Evolutionary conservation across 805 yeast species (phyloP).

Genomic region (Cyberlindnera maritima): DNA sequence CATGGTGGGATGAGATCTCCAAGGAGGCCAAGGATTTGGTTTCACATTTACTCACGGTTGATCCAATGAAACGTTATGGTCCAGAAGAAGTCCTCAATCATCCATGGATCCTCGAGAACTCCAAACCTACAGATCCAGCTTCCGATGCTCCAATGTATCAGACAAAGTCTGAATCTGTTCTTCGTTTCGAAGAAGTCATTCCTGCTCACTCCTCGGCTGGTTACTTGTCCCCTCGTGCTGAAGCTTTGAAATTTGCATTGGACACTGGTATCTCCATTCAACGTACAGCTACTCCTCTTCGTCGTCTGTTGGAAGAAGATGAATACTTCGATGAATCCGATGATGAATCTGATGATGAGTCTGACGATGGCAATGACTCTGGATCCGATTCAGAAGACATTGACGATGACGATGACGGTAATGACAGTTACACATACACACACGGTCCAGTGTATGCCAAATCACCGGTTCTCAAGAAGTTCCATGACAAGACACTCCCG

Average conservation of each 20-base stretch:
- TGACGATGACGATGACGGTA: slow-evolving; percentile 9
- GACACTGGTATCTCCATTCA: slow-evolving; percentile 85
- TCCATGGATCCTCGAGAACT: slow-evolving; percentile 66
- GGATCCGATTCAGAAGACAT: slow-evolving; percentile 4
- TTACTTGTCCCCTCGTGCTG: slow-evolving; percentile 67
- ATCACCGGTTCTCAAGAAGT: slow-evolving; percentile 23
- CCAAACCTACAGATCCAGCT: slow-evolving; percentile 41
- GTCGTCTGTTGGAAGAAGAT: slow-evolving; percentile 25
- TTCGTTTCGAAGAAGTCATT: slow-evolving; percentile 29
- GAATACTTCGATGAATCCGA: slow-evolving; percentile 28
- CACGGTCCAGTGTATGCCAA: slow-evolving; percentile 12
- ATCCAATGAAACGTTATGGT: slow-evolving; percentile 75
- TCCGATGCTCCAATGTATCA: slow-evolving; percentile 39
- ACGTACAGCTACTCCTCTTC: slow-evolving; percentile 38
- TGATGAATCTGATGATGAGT: slow-evolving; percentile 20
- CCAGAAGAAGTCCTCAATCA: slow-evolving; percentile 78
- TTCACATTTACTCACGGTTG: slow-evolving; percentile 71
- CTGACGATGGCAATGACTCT: slow-evolving; percentile 9
- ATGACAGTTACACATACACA: slow-evolving; percentile 9
- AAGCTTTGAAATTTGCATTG: slow-evolving; percentile 80
- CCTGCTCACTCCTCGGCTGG: slow-evolving; percentile 14
- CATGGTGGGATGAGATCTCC: slow-evolving; percentile 92
- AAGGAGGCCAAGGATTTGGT: slow-evolving; percentile 87
- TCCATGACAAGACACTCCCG: slow-evolving; percentile 17
- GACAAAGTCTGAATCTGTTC: slow-evolving; percentile 18